Percentiles rank a stretch among this genome's conserved stretches.
Conservation (phyloP, 192 early-diverging fungal genomes). For the Linnemannia exigua region DNA sequence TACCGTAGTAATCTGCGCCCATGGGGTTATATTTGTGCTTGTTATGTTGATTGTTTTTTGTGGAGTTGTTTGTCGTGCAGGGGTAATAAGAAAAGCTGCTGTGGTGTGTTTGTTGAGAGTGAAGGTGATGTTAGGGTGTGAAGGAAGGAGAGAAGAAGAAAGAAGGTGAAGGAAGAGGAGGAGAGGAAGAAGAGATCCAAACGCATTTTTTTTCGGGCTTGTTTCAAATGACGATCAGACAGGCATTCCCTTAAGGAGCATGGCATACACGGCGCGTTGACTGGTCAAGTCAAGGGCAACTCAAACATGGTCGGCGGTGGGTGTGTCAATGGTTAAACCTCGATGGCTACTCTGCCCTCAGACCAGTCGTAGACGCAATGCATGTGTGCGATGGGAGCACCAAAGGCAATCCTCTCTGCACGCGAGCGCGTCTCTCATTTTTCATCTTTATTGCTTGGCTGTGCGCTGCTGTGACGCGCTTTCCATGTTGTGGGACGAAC, state of each 20-base stretch:
- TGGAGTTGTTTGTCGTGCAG: neutral
- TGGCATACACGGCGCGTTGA: neutral
- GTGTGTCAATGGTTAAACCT: no score
- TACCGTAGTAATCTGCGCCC: slow-evolving; percentile 97
- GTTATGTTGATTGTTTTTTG: neutral
- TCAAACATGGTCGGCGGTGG: no score
- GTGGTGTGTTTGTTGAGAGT: neutral
- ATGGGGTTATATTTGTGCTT: slow-evolving; percentile 46
- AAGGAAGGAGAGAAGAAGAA: neutral
- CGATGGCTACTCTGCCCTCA: no score
- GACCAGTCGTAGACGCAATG: no score
- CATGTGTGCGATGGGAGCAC: no score
- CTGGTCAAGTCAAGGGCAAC: no score
- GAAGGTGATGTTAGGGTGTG: neutral
- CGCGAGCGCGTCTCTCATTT: no score
- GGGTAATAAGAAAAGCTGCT: neutral
- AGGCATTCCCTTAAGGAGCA: neutral
- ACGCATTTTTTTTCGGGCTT: neutral
- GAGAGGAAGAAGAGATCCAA: slow-evolving; percentile 1
- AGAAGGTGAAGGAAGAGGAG: neutral
- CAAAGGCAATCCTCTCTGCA: no score
- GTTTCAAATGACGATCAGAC: neutral
- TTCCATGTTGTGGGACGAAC: neutral
- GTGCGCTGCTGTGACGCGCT: slow-evolving; percentile 9
- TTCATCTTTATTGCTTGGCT: no score